Base-by-base conservation (phyloP, 2,329 filamentous ascomycete species). In the Cercospora sesami region DNA sequence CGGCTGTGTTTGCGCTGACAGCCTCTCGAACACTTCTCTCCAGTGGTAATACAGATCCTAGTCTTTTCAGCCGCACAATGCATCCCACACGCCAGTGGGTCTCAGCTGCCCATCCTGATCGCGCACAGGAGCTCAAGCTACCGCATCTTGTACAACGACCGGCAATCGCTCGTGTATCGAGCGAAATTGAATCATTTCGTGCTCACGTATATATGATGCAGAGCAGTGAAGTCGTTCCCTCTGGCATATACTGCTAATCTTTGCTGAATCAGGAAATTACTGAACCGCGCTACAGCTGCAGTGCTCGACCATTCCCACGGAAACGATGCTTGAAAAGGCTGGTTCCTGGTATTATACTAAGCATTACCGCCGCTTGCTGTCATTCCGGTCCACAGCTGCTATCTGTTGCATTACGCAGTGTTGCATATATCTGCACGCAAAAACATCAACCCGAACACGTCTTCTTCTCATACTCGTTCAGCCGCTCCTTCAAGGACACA, bases 401-500 rank as follows among this genome's bases (percentile, higher is more conserved):
- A 23, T 58, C 10, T 31, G 21, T 58, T 23, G 2, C 45, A 23
- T 23, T 26, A 58, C 30, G 26, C 53, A 21, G 26, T 21, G 16
- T 58, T 58, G 53, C 30, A 53, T 53, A 53, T 26, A 42, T 14
- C 36, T 42, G 36, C 36, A 42, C 18, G 21, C 30, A 14, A 16
- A n/a, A 7, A 26, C 21, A 21, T 64, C 21, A 39, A 16, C 14
- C 39, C 21, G 14, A 33, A 18, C 55, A 30, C n/a, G 67, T 65
- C 59, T 63, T 63, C 8, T 23, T 42, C 39, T 66, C 67, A 33
- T 70, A 70, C 55, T 70, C 66, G n/a, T 67, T 74, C 65, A 84
- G 71, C 67, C 83, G 79, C 57, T 82, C 78, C 64, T 75, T 71
- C 55, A 83, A 80, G 42, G 71, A 73, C 28, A 78, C 77, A n/a